Evolutionary conservation across 1,284 basidiomycete genomes (phyloP).

Genomic region (Laetiporus sulphureus): DNA sequence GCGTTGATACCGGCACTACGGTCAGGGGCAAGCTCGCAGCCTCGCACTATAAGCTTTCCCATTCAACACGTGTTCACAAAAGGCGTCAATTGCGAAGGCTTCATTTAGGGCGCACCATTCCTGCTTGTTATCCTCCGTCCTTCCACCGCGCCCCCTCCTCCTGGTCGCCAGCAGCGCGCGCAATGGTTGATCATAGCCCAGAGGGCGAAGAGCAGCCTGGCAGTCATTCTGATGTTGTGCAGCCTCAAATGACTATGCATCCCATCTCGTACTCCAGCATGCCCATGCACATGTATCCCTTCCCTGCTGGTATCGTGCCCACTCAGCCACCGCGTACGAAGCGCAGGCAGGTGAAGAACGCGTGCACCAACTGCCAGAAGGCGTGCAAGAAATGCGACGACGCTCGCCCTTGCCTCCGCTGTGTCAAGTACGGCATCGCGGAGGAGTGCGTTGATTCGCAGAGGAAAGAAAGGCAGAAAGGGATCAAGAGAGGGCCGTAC

Average conservation of each 20-base stretch:
- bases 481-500: constrained; percentile 85
- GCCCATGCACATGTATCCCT: constrained; percentile 64
- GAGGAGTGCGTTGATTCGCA: constrained; percentile 79
- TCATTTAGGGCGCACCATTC: constrained; percentile 19
- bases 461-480: constrained; percentile 81
- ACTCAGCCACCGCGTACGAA: constrained; percentile 54
- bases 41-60: no score
- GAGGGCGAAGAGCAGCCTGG: constrained; percentile 34
- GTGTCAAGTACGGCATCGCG: constrained; percentile 77
- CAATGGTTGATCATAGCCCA: constrained; percentile 28
- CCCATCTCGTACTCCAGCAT: constrained; percentile 45
- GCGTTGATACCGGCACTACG: constrained; percentile 11
- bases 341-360: constrained; percentile 86
- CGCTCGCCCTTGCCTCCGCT: constrained; percentile 78
- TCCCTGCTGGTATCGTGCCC: constrained; percentile 42
- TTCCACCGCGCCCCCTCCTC: constrained; percentile 2
- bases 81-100: constrained; percentile 11
- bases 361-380: constrained; percentile 84
- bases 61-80: constrained; percentile 17
- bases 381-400: constrained; percentile 91
- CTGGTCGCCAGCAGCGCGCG: constrained; percentile 10
- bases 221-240: constrained; percentile 32
- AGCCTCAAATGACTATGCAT: constrained; percentile 45
- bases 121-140: constrained; percentile 6
- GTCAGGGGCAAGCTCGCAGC: constrained; percentile 8